These are phyloP conservation scores for Aurantiochytrium sp. DNA, from an alignment of 108 stramenopile genomes.

Conservation along the genomic window DNA sequence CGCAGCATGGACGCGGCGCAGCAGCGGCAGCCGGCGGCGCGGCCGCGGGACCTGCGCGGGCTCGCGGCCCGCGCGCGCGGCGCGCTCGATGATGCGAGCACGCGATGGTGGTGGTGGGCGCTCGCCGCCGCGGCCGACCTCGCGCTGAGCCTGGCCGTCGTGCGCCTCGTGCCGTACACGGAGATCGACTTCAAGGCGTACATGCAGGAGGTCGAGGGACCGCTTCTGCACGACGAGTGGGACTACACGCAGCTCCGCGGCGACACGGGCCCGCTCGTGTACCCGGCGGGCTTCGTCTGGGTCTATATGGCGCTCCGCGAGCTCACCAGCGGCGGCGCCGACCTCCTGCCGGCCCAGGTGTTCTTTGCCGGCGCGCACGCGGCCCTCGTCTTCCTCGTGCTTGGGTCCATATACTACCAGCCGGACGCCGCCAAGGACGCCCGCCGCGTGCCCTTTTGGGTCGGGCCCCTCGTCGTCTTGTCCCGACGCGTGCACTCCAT, in stretches of 20 bases:
- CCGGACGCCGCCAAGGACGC: conserved; percentile 27
- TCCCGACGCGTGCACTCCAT: conserved; percentile 90
- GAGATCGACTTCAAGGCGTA: conserved; percentile 98
- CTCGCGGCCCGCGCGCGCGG: not conserved
- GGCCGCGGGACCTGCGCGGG: no score
- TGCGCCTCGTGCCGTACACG: conserved; percentile 76
- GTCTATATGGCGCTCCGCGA: conserved; percentile 68
- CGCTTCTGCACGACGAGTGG: conserved; percentile 68
- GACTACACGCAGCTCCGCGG: conserved; percentile 83
- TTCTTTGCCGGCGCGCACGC: conserved; percentile 77
- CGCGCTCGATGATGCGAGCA: not conserved
- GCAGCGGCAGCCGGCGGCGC: no score
- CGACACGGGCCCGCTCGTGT: conserved; percentile 89
- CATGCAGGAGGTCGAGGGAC: conserved; percentile 87
- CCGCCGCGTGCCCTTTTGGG: conserved; percentile 48
- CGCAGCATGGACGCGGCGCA: no score
- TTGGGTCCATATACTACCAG: conserved; percentile 66
- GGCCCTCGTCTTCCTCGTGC: conserved; percentile 59
- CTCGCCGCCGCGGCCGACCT: conserved; percentile 10
- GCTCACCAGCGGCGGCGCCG: conserved; percentile 55
- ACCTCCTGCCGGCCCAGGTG: conserved; percentile 71
- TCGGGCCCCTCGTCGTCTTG: conserved; percentile 68
- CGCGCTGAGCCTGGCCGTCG: conserved; percentile 60
- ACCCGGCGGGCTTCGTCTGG: conserved; percentile 93
- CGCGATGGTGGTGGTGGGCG: not conserved